Evolutionary conservation across 208 protist genomes (phyloP).

Genomic region (Crithidia thermophila): DNA sequence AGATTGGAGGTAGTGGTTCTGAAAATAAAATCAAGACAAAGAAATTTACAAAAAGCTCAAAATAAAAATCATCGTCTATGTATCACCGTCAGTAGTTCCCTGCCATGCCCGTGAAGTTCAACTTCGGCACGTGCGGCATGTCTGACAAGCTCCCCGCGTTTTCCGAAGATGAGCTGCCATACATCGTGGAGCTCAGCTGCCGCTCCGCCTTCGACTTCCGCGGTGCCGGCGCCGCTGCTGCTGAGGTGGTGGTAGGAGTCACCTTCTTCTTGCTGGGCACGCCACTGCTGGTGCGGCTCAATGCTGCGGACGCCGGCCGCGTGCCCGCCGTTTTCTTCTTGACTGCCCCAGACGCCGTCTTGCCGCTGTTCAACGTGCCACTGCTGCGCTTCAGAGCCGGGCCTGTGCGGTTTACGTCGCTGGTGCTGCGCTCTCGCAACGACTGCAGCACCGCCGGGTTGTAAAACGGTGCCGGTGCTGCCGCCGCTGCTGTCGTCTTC

Average conservation of each 20-base stretch:
- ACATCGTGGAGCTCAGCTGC: background rate
- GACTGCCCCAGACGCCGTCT: background rate
- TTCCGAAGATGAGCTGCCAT: background rate
- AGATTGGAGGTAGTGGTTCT: background rate
- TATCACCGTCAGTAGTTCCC: background rate
- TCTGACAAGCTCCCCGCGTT: conserved; percentile 14
- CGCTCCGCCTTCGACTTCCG: background rate
- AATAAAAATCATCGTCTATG: background rate
- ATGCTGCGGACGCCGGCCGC: background rate
- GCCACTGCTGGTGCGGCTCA: background rate
- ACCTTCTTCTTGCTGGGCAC: conserved; percentile 6
- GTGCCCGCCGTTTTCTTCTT: conserved; percentile 6
- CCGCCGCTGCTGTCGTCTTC: background rate
- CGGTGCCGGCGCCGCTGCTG: background rate
- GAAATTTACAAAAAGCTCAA: background rate
- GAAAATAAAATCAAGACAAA: background rate
- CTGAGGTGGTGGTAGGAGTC: no score
- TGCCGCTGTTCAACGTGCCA: background rate
- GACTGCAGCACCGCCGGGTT: conserved; percentile 41
- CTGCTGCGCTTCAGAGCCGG: background rate
- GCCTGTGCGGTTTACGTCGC: conserved; percentile 32
- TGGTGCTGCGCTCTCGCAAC: conserved; percentile 52
- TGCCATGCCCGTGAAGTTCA: conserved; percentile 8
- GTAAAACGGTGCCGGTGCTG: conserved; percentile 35
- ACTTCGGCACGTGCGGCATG: conserved; percentile 7